These are phyloP conservation scores for Anaeromyces robustus DNA, from an alignment of 192 early-diverging fungal genomes.

Conservation along the genomic window DNA sequence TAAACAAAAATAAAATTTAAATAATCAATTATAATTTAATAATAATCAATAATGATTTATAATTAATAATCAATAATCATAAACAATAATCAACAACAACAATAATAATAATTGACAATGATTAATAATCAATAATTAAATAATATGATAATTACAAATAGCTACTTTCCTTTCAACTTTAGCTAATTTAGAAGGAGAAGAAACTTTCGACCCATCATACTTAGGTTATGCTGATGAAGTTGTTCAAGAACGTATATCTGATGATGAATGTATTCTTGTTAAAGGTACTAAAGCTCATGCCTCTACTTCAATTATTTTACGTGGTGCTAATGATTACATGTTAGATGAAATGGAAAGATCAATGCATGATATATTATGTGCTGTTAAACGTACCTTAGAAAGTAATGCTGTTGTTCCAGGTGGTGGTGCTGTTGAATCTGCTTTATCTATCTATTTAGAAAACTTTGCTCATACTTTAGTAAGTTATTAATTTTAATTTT, in stretches of 20 bases:
- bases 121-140: too few relatives aligned
- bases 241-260: conserved; percentile 90
- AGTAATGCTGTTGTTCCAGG: conserved; percentile 91
- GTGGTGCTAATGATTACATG: conserved; percentile 99
- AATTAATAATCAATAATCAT: too few relatives aligned
- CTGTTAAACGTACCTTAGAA: conserved; percentile 93
- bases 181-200: conserved; percentile 95
- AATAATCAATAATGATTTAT: too few relatives aligned
- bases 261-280: conserved; percentile 94
- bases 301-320: conserved; percentile 84
- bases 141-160: conserved; percentile 4
- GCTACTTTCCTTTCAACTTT: conserved; percentile 85
- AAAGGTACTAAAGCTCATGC: conserved; percentile 80
- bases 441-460: conserved; percentile 91
- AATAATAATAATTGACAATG: too few relatives aligned
- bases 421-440: conserved; percentile 90
- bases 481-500: conserved; percentile 6
- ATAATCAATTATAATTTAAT: too few relatives aligned
- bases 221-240: conserved; percentile 92
- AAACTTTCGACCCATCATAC: conserved; percentile 79
- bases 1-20: too few relatives aligned
- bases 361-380: conserved; percentile 85
- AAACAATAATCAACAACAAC: background rate
- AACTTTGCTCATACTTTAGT: conserved; percentile 94
- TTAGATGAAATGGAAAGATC: conserved; percentile 99